A percentile compares a stretch with the other conserved stretches of the same genome.
Evolutionary conservation across 495 filamentous ascomycete genomes (phyloP).

Genomic region (Penicillium ochrochloron): DNA sequence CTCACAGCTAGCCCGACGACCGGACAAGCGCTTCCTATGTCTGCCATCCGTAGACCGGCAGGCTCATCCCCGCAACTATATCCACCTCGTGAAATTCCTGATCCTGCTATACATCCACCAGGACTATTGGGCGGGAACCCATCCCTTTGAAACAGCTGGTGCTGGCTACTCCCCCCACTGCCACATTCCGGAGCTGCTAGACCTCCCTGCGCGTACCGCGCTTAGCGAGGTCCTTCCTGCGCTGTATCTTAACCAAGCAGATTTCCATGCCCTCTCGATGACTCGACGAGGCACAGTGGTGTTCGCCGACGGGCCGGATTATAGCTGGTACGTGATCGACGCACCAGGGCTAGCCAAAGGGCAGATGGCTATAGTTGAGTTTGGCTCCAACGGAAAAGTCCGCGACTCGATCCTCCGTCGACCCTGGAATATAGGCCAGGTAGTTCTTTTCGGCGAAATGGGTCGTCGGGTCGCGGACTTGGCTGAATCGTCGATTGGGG

Average conservation of each 20-base stretch:
- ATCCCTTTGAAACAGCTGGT: neutral
- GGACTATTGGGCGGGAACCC: neutral
- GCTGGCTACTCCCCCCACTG: neutral
- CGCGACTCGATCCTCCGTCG: constrained; percentile 16
- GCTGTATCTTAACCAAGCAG: constrained; percentile 17
- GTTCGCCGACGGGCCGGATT: constrained; percentile 14
- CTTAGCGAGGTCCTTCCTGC: no score
- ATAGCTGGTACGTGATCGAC: constrained; percentile 17
- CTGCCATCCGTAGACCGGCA: constrained; percentile 13
- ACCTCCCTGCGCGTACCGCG: neutral
- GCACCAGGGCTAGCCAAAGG: constrained; percentile 11
- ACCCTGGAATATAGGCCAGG: constrained; percentile 18
- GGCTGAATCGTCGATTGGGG: neutral
- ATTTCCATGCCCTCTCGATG: constrained; percentile 18
- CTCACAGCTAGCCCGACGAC: constrained; percentile 18
- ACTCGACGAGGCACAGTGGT: constrained; percentile 16
- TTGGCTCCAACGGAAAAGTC: constrained; percentile 14
- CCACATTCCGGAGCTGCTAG: neutral
- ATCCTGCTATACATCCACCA: constrained; percentile 1
- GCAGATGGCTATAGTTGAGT: constrained; percentile 13
- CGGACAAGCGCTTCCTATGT: constrained; percentile 15
- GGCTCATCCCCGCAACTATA: neutral
- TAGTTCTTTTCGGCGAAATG: constrained; percentile 12
- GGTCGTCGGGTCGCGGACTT: constrained; percentile 12
- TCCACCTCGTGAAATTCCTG: neutral